These are phyloP conservation scores for Neonothopanus nambi DNA, from an alignment of 1,284 basidiomycete species.

Conservation along the genomic window DNA sequence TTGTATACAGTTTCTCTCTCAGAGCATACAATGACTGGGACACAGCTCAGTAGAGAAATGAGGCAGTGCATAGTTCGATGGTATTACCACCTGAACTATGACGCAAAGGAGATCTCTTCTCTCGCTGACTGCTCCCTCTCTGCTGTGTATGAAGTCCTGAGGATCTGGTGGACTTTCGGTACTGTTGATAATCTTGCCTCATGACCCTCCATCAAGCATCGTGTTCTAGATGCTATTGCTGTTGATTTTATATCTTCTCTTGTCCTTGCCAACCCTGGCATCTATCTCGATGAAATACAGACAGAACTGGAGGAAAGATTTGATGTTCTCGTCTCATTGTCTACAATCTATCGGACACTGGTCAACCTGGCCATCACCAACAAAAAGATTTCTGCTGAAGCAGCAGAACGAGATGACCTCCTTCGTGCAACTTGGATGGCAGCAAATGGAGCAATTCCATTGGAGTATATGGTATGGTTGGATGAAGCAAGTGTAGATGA, in stretches of 20 bases:
- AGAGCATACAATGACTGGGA: too few relatives aligned
- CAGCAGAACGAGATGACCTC: constrained; percentile 28
- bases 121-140: neutral
- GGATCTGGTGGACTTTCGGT: neutral
- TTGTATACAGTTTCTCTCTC: too few relatives aligned
- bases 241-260: too few relatives aligned
- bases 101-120: too few relatives aligned
- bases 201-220: too few relatives aligned
- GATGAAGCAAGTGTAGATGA: constrained; percentile 27
- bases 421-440: constrained; percentile 29
- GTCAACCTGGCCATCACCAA: constrained; percentile 14
- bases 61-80: too few relatives aligned
- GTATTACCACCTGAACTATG: too few relatives aligned
- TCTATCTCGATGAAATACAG: constrained; percentile 21
- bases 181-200: neutral
- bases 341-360: constrained; percentile 14
- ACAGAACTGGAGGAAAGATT: constrained; percentile 3
- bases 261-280: constrained; percentile 12
- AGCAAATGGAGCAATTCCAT: constrained; percentile 21
- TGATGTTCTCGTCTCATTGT: constrained; percentile 15
- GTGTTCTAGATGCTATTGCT: too few relatives aligned
- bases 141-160: neutral
- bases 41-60: too few relatives aligned
- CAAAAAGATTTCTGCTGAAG: constrained; percentile 25
- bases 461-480: constrained; percentile 28